These are phyloP conservation scores for Blumeriella jaapii DNA, from an alignment of 2,329 filamentous ascomycete species.

Conservation along the genomic window DNA sequence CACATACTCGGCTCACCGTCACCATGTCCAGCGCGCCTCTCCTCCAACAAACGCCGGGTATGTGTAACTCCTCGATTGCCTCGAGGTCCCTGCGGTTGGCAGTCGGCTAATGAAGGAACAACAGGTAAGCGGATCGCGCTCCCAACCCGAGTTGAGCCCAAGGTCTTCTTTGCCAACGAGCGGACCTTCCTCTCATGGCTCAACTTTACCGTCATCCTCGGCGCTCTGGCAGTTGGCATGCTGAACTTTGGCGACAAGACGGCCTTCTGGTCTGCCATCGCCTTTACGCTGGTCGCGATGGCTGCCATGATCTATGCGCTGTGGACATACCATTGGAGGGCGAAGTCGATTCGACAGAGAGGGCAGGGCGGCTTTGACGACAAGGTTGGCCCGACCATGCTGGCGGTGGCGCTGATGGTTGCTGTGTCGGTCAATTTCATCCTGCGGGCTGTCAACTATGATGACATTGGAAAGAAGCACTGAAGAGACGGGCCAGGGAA, in stretches of 20 bases:
- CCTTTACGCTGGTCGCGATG: slow-evolving; percentile 93
- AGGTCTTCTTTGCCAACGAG: slow-evolving; percentile 99
- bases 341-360: slow-evolving; percentile 78
- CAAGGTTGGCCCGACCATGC: slow-evolving; percentile 80
- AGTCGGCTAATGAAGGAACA: slow-evolving; percentile 4
- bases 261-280: slow-evolving; percentile 83
- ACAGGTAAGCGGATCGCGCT: slow-evolving; percentile 96
- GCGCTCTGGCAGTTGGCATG: slow-evolving; percentile 89
- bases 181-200: slow-evolving; percentile 98
- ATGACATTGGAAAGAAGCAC: slow-evolving; percentile 5
- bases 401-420: slow-evolving; percentile 74
- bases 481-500: neutral
- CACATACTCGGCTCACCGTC: slow-evolving; percentile 1
- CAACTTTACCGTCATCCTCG: slow-evolving; percentile 98
- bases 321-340: slow-evolving; percentile 93
- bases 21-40: slow-evolving; percentile 92
- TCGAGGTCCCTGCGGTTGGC: neutral
- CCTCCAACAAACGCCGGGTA: slow-evolving; percentile 86
- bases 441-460: slow-evolving; percentile 45
- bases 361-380: slow-evolving; percentile 97
- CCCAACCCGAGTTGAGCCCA: slow-evolving; percentile 94
- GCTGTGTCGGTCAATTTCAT: slow-evolving; percentile 97
- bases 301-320: slow-evolving; percentile 91
- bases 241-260: slow-evolving; percentile 95
- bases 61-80: slow-evolving; percentile 16